Conservation (phyloP, 2,329 filamentous ascomycete genomes). For the Cladosporium sp. region DNA sequence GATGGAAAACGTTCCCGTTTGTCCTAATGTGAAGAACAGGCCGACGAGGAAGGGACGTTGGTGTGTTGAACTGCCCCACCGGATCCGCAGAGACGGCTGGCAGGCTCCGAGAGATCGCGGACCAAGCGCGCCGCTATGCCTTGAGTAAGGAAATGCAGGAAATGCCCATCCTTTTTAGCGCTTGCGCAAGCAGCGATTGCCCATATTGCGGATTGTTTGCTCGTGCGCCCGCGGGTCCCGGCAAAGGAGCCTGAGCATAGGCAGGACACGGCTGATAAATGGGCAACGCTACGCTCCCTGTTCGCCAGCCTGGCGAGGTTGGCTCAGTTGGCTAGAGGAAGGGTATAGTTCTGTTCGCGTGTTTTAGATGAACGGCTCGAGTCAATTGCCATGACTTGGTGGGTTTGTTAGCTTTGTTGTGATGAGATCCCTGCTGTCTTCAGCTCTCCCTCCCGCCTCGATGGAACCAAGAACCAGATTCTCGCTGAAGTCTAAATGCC, state of each 20-base stretch:
- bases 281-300: not conserved
- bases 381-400: not conserved
- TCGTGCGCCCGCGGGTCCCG: not conserved
- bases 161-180: not conserved
- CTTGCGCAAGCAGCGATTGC: not conserved
- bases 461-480: not conserved
- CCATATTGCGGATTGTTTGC: not conserved
- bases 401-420: not conserved
- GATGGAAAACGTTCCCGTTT: not conserved
- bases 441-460: not conserved
- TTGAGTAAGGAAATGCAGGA: not conserved
- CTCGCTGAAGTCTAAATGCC: not conserved
- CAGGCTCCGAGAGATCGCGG: not conserved
- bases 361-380: slow-evolving; percentile 3
- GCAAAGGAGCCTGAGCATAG: not conserved
- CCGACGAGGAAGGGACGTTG: too few relatives aligned
- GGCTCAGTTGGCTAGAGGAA: not conserved
- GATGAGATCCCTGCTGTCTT: slow-evolving; percentile 1
- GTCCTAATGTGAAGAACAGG: not conserved
- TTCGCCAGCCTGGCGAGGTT: too few relatives aligned
- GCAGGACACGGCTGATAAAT: not conserved
- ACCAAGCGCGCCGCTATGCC: not conserved
- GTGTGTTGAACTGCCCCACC: not conserved
- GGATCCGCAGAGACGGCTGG: not conserved
- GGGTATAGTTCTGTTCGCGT: not conserved